Evolutionary conservation across 805 yeast genomes (phyloP), one percentile per base, ranked within the genome.

Genomic region (Priceomyces carsonii): DNA sequence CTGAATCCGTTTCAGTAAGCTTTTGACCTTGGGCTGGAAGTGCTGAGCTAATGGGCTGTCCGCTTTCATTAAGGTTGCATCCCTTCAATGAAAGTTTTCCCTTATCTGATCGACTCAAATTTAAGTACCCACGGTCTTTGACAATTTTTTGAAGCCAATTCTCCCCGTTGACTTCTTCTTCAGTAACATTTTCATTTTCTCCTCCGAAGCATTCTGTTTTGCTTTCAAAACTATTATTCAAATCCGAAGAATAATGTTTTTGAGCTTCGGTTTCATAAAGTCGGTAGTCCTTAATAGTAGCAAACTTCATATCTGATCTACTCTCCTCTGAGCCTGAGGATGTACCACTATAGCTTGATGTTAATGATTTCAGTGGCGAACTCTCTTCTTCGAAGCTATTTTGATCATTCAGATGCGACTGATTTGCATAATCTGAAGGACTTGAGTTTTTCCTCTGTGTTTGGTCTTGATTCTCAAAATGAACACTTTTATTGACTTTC

Each of bases 401-500:
- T n/a, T n/a, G n/a, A n/a, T n/a, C n/a, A n/a, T n/a, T n/a, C n/a
- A n/a, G n/a, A n/a, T n/a, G n/a, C n/a, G n/a, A n/a, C n/a, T n/a
- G n/a, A n/a, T n/a, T n/a, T n/a, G n/a, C n/a, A n/a, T n/a, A n/a
- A n/a, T n/a, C n/a, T n/a, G n/a, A n/a, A n/a, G n/a, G n/a, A n/a
- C n/a, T n/a, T n/a, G 13, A 14, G 12, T 6, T 17, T 9, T 18
- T 18, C 25, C 8, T 14, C 21, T 8, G 18, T 20, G n/a, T n/a
- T n/a, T n/a, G n/a, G n/a, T n/a, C n/a, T 29, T 20, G 21, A 28
- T 30, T 22, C 9, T 39, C 35, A 35, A 40, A 44, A 6, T 35
- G 33, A 16, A 44, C 47, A 19, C 39, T 28, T 21, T 43, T 43
- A 15, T 29, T 26, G 6, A 18, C 27, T 29, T 34, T 39, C 31